These are phyloP conservation scores for Zoysia japonica DNA, from an alignment of 176 grass and related monocot genomes.

Conservation along the genomic window DNA sequence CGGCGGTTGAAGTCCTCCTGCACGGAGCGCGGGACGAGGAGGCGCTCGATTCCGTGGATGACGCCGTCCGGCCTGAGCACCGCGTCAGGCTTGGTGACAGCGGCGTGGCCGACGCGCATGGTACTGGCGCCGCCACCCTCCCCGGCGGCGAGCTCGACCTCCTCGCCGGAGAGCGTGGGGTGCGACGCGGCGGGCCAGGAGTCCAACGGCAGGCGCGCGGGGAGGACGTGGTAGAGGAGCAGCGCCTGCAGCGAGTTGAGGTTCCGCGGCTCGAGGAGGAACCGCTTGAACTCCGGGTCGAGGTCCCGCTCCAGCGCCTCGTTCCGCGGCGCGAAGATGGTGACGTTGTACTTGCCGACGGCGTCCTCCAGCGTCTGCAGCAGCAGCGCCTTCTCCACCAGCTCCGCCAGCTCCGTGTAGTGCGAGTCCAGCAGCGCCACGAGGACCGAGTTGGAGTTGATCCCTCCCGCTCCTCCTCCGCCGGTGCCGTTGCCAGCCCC, in stretches of 20 bases:
- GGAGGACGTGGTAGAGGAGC: conserved; percentile 73
- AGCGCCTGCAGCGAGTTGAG: conserved; percentile 67
- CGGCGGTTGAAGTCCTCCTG: conserved; percentile 93
- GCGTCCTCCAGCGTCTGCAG: conserved; percentile 61
- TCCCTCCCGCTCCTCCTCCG: conserved; percentile 1
- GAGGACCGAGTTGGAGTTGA: conserved; percentile 75
- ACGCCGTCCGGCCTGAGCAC: conserved; percentile 71
- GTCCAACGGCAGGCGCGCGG: conserved; percentile 36
- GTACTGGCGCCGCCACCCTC: neutral
- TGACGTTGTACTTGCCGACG: conserved; percentile 61
- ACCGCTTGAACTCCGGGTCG: conserved; percentile 79
- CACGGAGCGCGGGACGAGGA: conserved; percentile 78
- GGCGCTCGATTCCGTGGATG: conserved; percentile 88
- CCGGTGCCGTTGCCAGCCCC: neutral
- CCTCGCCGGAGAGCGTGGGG: conserved; percentile 65
- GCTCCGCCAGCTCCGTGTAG: conserved; percentile 73
- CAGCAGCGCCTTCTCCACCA: conserved; percentile 68
- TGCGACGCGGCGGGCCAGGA: conserved; percentile 27
- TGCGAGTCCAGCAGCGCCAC: conserved; percentile 65
- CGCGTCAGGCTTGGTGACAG: conserved; percentile 61
- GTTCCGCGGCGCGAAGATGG: conserved; percentile 76
- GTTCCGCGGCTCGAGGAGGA: conserved; percentile 87
- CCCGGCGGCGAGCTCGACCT: conserved; percentile 46
- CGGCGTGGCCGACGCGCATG: conserved; percentile 40
- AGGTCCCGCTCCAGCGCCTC: conserved; percentile 72